Conservation (phyloP, 2,329 filamentous ascomycete species). For the Trichoderma oligosporum region DNA sequence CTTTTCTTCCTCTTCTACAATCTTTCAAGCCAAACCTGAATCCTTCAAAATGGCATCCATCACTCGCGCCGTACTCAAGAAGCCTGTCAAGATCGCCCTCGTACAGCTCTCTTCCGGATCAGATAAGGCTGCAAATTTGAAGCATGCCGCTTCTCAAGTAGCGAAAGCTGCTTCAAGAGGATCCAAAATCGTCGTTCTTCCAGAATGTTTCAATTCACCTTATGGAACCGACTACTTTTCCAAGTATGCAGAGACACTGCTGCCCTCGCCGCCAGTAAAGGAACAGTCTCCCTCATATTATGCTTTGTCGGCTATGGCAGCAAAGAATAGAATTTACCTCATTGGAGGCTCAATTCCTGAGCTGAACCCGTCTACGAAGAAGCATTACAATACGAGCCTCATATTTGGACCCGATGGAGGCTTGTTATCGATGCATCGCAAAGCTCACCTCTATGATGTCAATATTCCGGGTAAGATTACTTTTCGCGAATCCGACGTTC, state of each 20-base stretch:
- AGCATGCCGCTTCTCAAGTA: conserved; percentile 75
- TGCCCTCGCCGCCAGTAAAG: conserved; percentile 66
- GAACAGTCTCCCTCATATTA: conserved; percentile 79
- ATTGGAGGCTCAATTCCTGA: conserved; percentile 93
- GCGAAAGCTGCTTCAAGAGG: conserved; percentile 72
- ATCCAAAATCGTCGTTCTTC: conserved; percentile 83
- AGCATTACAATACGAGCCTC: conserved; percentile 88
- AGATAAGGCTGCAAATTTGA: conserved; percentile 82
- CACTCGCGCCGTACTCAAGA: conserved; percentile 50
- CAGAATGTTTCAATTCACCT: conserved; percentile 98
- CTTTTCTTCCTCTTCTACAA: not conserved
- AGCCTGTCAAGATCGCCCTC: conserved; percentile 74
- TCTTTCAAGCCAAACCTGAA: not conserved
- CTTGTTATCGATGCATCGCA: conserved; percentile 80
- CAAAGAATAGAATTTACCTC: conserved; percentile 74
- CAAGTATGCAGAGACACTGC: conserved; percentile 81
- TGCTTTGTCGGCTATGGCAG: conserved; percentile 74
- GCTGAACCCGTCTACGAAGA: conserved; percentile 51
- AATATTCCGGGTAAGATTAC: conserved; percentile 92
- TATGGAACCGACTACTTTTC: conserved; percentile 91
- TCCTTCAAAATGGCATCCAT: not conserved
- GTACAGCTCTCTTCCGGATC: conserved; percentile 76
- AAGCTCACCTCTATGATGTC: conserved; percentile 96
- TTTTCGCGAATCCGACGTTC: conserved; percentile 86
- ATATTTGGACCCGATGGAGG: conserved; percentile 73